Evolutionary conservation across 306 rosid genomes (phyloP).

Genomic region (Cucurbita pepo): DNA sequence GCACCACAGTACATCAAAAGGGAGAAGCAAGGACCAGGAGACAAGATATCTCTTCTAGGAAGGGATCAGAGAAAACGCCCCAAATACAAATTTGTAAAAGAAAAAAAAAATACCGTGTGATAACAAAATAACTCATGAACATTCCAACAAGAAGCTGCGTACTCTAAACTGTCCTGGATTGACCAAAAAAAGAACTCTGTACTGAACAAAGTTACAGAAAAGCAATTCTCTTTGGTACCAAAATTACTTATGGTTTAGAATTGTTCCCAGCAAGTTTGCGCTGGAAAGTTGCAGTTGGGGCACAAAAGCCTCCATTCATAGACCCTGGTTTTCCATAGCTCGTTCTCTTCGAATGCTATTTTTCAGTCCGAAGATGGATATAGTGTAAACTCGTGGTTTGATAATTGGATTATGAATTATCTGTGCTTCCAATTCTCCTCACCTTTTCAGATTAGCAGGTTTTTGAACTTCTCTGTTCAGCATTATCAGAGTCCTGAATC

Average conservation of each 20-base stretch:
- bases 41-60: neutral
- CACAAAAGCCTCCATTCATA: neutral
- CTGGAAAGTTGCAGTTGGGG: neutral
- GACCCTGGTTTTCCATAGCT: neutral
- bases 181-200: neutral
- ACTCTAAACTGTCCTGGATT: neutral
- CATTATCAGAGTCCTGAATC: neutral
- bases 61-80: neutral
- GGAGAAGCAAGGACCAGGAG: neutral
- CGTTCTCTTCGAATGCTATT: neutral
- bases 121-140: neutral
- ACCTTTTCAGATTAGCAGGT: neutral
- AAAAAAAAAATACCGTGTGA: neutral
- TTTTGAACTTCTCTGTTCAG: neutral
- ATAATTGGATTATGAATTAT: neutral
- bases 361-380: neutral
- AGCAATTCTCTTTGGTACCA: neutral
- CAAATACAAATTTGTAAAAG: neutral
- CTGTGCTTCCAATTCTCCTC: neutral
- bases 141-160: neutral
- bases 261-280: neutral
- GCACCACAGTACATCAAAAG: neutral
- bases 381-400: neutral
- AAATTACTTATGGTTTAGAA: neutral
- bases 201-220: neutral